A percentile compares a stretch with the other conserved stretches of the same genome.
Conservation (phyloP, 306 rosid genomes). For the Cyamopsis tetragonoloba region DNA sequence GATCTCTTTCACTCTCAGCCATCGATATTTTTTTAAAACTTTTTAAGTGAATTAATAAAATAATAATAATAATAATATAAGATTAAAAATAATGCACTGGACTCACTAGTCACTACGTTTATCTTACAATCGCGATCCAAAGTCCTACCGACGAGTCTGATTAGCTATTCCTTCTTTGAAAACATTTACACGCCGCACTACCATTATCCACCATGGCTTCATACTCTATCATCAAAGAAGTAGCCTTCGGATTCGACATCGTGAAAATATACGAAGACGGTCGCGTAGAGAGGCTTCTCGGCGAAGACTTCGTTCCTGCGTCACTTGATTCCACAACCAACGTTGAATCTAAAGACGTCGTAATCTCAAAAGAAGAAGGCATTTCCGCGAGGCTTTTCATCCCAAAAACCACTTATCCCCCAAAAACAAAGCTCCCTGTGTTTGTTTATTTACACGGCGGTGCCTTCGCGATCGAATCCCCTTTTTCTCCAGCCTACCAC, state of each 20-base stretch:
- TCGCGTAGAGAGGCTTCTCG: slow-evolving; percentile 39
- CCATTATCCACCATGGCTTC: slow-evolving; percentile 34
- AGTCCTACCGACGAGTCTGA: neutral
- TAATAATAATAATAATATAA: too few relatives aligned
- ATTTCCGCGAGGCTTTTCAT: slow-evolving; percentile 54
- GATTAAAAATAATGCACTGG: too few relatives aligned
- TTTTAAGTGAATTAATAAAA: too few relatives aligned
- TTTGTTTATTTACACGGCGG: slow-evolving; percentile 72
- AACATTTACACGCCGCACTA: neutral
- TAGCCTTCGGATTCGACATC: slow-evolving; percentile 36
- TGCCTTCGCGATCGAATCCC: slow-evolving; percentile 55
- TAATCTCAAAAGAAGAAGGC: slow-evolving; percentile 46
- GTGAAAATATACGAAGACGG: slow-evolving; percentile 62
- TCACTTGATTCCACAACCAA: slow-evolving; percentile 42
- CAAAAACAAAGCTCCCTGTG: slow-evolving; percentile 53
- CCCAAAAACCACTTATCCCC: slow-evolving; percentile 35
- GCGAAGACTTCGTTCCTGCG: slow-evolving; percentile 40
- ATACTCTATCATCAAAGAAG: neutral
- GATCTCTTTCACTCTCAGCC: too few relatives aligned
- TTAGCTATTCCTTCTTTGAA: slow-evolving; percentile 1
- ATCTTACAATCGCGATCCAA: too few relatives aligned
- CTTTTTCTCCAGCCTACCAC: slow-evolving; percentile 52
- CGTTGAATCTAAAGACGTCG: slow-evolving; percentile 60
- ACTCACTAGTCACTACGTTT: too few relatives aligned
- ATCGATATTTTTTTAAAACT: too few relatives aligned